Base-by-base conservation (phyloP, 352 stramenopile genomes). In the Globisporangium viniferum region DNA sequence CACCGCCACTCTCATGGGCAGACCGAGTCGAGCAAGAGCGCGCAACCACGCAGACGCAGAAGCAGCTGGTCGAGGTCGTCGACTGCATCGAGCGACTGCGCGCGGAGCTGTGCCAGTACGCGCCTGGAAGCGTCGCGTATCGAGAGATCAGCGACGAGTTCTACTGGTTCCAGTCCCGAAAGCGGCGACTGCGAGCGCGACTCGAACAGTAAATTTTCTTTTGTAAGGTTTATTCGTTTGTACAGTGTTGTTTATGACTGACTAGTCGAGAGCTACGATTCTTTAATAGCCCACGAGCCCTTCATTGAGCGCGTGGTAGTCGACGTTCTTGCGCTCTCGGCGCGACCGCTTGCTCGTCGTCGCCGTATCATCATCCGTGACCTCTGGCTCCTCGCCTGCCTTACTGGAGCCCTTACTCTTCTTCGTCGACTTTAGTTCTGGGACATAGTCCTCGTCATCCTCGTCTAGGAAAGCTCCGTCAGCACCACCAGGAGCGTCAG, bases 231-330 rank as follows among this genome's bases (percentile, higher is more conserved):
- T n/a, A 7, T 48, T 48, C 15, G n/a, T 20, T 48, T 7, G 12
- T 15, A 48, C n/a, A 14, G n/a, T 55, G 4, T 46, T 22, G 20
- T 58, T n/a, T 22, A n/a, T 5, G 20, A 14, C 15, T 12, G 5
- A 24, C 53, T 51, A 33, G 3, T 7, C 31, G 5, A 5, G 31
- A 8, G 22, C 20, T 24, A 29, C 7, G 27, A 58, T n/a, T 12
- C 36, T n/a, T 12, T 20, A 77, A 39, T 61, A 70, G 31, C 62
- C 56, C 29, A 62, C 3, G 46, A 88, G 48, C 15, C 80, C 84
- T 77, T 92, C 84, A 53, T 92, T 73, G 69, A 93, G 79, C n/a
- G 81, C 79, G 58, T 72, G 35, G 59, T 89, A 90, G 74, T 93
- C 69, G 18, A 93, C 76, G 29, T 61, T 31, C 41, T 64, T 73